Conservation (phyloP, 2,329 filamentous ascomycete species). For the Aureobasidium musti region DNA sequence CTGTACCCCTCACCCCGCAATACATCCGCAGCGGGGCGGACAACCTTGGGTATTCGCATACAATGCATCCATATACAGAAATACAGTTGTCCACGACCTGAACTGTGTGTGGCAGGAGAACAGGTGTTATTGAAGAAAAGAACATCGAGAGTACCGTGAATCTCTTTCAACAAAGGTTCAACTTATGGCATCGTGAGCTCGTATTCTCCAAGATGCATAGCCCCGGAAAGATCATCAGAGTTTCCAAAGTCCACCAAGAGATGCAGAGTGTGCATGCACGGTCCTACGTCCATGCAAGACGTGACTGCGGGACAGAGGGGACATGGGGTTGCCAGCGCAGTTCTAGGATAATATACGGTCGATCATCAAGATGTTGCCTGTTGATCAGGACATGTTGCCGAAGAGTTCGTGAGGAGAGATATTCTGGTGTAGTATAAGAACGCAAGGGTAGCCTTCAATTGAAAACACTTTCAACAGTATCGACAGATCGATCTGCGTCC, state of each 20-base stretch:
- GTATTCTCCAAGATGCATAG: neutral
- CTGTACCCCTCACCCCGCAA: neutral
- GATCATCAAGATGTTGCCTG: conserved; percentile 16
- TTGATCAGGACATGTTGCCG: neutral
- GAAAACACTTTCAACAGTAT: neutral
- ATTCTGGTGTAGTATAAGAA: neutral
- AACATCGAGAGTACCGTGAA: neutral
- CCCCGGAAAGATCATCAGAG: neutral
- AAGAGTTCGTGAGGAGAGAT: neutral
- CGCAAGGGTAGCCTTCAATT: neutral
- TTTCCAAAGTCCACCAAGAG: neutral
- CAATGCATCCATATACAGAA: neutral
- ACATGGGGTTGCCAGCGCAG: neutral
- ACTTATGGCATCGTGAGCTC: neutral
- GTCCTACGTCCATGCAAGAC: neutral
- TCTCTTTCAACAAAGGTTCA: too few species aligned
- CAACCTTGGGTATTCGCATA: neutral
- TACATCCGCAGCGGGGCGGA: neutral
- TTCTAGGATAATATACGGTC: conserved; percentile 2
- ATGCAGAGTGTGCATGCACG: conserved; percentile 15
- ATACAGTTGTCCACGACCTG: neutral
- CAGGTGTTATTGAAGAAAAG: too few species aligned
- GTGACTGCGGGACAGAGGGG: neutral
- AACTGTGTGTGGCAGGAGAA: too few species aligned
- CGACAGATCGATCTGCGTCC: too few species aligned